These are phyloP conservation scores for Lathyrus sativus DNA, from an alignment of 306 rosid species.

Conservation along the genomic window DNA sequence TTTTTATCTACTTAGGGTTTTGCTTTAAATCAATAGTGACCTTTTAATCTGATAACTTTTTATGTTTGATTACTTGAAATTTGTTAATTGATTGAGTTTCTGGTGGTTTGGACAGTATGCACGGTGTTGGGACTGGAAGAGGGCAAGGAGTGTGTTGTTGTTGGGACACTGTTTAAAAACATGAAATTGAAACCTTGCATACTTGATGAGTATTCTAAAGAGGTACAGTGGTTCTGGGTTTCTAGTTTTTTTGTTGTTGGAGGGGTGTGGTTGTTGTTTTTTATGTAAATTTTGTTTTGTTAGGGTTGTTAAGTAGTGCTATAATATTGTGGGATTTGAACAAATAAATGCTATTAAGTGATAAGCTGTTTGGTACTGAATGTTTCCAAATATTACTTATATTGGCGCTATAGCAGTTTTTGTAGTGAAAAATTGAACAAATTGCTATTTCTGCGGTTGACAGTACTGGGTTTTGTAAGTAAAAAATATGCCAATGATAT, in stretches of 20 bases:
- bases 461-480: not conserved
- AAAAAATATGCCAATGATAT: conserved; percentile 20
- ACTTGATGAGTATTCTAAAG: conserved; percentile 90
- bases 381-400: not conserved
- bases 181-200: conserved; percentile 93
- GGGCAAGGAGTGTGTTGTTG: conserved; percentile 81
- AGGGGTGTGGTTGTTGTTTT: conserved; percentile 1
- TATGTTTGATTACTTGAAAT: conserved; percentile 3
- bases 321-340: not conserved
- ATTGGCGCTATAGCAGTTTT: not conserved
- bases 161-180: conserved; percentile 88
- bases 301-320: not conserved
- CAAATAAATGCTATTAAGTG: not conserved
- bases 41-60: not conserved
- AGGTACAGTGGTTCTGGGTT: conserved; percentile 41
- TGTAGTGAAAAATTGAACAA: not conserved
- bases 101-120: conserved; percentile 57
- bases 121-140: conserved; percentile 70
- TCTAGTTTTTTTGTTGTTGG: not conserved
- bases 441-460: not conserved
- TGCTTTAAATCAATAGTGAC: not conserved
- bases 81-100: not conserved
- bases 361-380: not conserved
- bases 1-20: conserved; percentile 29
- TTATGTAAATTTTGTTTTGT: not conserved